Conservation (phyloP, 768 basidiomycete genomes). For the Suillus alpinus region DNA sequence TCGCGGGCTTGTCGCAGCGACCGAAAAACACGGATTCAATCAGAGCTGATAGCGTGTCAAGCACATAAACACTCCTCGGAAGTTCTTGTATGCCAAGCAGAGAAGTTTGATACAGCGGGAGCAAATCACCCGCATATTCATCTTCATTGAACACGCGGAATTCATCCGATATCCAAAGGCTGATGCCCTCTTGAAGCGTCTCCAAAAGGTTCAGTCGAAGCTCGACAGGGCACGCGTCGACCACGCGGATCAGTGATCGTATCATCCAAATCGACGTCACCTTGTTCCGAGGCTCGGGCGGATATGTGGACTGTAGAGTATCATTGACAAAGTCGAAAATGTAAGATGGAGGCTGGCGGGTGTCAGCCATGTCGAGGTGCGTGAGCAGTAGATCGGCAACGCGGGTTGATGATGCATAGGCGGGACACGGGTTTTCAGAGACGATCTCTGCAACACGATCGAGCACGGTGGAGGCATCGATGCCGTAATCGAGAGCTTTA, state of each 20-base stretch:
- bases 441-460: constrained; percentile 54
- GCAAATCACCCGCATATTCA: constrained; percentile 58
- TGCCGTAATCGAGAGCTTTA: constrained; percentile 59
- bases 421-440: constrained; percentile 36
- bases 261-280: constrained; percentile 61
- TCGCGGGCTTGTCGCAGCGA: constrained; percentile 43
- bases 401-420: constrained; percentile 44
- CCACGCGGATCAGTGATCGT: constrained; percentile 47
- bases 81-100: constrained; percentile 51
- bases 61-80: constrained; percentile 35
- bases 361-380: constrained; percentile 48
- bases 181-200: constrained; percentile 50
- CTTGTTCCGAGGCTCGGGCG: constrained; percentile 54
- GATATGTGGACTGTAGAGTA: constrained; percentile 61
- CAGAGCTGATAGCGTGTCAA: constrained; percentile 48
- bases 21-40: constrained; percentile 59
- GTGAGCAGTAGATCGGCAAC: constrained; percentile 62
- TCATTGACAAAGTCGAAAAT: constrained; percentile 61
- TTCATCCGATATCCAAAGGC: constrained; percentile 66
- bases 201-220: constrained; percentile 46
- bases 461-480: constrained; percentile 51
- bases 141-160: constrained; percentile 44
- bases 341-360: constrained; percentile 49
- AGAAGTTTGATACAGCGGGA: constrained; percentile 62
- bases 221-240: constrained; percentile 56